Evolutionary conservation across 208 protist species (phyloP), one percentile per base, ranked within the genome.

Genomic region (Herpetomonas samuelpessoai): DNA sequence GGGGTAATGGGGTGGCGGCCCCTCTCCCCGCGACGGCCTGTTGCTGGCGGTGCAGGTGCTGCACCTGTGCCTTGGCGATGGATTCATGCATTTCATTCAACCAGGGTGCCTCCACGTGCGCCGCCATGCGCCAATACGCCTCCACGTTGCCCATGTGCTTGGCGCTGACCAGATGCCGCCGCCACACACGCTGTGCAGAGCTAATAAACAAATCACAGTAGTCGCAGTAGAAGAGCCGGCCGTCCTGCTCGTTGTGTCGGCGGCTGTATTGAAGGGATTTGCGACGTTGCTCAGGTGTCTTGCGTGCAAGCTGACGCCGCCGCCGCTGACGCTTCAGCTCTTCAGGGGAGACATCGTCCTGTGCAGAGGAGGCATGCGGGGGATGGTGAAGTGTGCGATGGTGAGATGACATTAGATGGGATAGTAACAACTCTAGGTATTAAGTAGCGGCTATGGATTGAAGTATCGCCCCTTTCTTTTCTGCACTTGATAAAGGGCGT

Each of bases 181-280:
- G 7, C 76, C 84, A 91, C 16, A 62, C 56, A 35, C 66, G 70
- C 9, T 57, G 70, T 16, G 67, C 64, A 1, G 70, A 76, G 50
- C 83, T 88, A 30, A 95, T 54, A 51, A 95, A 95, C 18, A 92
- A 45, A 64, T 95, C 85, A 47, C 88, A 95, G 74, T 92, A 92
- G 61, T 92, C 85, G 62, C 88, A 95, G 71, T 92, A 95, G 53
- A 74, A 76, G 18, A 95, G 65, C 2, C 69, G 70, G 12, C 73
- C 85, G 54, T 95, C 84, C 25, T 79, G 74, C 46, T 95, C 88
- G 62, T 92, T 95, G 66, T 94, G 88, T 1, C 88, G 74, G 9
- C 88, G 81, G 21, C 66, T 47, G 58, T 91, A 94, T 58, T 85
- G 82, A 19, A 82, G 59, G 3, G 76, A 52, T 14, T 62, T 65